Percentiles rank a stretch among this genome's conserved stretches.
phyloP scores from a whole-genome alignment of 352 stramenopile species.

The Aphanomyces stellatus region DNA sequence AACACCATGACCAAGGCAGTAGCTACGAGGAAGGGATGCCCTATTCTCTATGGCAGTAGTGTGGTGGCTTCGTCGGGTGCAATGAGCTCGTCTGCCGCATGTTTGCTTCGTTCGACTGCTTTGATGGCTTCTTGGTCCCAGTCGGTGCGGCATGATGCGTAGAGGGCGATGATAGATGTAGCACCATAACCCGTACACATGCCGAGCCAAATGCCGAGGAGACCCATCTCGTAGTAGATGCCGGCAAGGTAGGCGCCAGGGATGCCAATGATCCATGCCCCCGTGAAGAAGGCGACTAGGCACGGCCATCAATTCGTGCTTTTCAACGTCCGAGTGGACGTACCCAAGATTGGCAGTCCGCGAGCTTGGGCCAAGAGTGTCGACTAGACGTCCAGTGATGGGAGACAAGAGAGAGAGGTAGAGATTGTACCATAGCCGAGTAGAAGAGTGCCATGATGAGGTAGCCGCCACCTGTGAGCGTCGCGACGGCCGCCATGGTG shows the following conservation, averaged over 20 bases:
- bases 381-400: constrained; percentile 26
- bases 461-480: too few relatives aligned
- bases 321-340: not conserved
- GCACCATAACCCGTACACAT: constrained; percentile 64
- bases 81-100: not conserved
- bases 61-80: too few relatives aligned
- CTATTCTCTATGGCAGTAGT: too few relatives aligned
- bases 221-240: constrained; percentile 25
- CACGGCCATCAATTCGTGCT: constrained; percentile 9
- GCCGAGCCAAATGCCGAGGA: constrained; percentile 67
- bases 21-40: too few relatives aligned
- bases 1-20: too few relatives aligned
- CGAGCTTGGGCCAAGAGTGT: constrained; percentile 61
- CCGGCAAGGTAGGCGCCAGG: constrained; percentile 43
- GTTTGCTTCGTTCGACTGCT: constrained; percentile 31
- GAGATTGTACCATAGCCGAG: too few relatives aligned
- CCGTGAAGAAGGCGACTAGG: constrained; percentile 21
- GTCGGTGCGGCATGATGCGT: constrained; percentile 25
- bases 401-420: too few relatives aligned
- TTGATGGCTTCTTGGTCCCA: constrained; percentile 46
- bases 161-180: constrained; percentile 56
- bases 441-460: too few relatives aligned
- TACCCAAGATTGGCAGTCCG: constrained; percentile 27
- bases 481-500: too few relatives aligned
- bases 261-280: constrained; percentile 70